Evolutionary conservation across 139 green algal genomes (phyloP).

Genomic region (Tetradesmus lagerheimii): DNA sequence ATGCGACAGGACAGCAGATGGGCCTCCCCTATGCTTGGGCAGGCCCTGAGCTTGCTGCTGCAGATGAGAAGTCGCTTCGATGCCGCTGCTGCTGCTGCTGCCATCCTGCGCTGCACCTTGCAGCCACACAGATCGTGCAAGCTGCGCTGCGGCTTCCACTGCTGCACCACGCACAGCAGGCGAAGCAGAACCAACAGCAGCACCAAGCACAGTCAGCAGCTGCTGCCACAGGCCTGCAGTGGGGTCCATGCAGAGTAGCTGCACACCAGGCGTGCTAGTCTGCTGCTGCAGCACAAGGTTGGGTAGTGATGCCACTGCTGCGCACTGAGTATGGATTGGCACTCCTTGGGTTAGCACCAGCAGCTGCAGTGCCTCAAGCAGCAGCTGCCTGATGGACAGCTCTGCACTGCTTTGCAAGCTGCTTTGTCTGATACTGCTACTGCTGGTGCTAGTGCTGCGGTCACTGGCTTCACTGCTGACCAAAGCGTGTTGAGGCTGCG

Average conservation of each 20-base stretch:
- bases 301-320: slow-evolving; percentile 3
- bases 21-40: not conserved
- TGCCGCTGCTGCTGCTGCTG: not conserved
- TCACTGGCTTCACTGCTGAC: not conserved
- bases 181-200: not conserved
- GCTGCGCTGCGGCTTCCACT: not conserved
- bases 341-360: not conserved
- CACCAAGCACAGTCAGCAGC: not conserved
- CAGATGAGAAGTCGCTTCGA: not conserved
- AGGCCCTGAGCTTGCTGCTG: not conserved
- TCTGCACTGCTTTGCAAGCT: not conserved
- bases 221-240: not conserved
- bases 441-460: not conserved
- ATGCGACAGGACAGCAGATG: not conserved
- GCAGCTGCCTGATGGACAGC: not conserved
- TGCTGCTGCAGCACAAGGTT: not conserved
- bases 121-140: not conserved
- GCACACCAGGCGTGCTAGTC: not conserved
- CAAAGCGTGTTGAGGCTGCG: not conserved
- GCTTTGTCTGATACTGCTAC: not conserved
- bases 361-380: not conserved
- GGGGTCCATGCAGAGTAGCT: not conserved
- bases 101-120: too few relatives aligned
- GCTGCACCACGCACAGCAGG: slow-evolving; percentile 6
- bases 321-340: not conserved